Percentiles rank a stretch among this genome's conserved stretches.
Conservation (phyloP, 305 asterid species). For the Fraxinus albicans region DNA sequence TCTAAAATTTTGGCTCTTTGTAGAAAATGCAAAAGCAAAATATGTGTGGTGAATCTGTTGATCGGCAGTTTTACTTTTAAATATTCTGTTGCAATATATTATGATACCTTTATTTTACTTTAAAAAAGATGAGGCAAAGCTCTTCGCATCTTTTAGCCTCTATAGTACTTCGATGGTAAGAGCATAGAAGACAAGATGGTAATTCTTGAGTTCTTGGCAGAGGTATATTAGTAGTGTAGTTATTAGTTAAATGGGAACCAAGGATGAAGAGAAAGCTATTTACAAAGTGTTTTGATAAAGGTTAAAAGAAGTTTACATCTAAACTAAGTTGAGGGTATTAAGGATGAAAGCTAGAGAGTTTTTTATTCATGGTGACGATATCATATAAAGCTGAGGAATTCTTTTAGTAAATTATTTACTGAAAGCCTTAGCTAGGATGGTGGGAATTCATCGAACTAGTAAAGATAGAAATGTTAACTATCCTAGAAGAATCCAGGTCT, state of each 20-base stretch:
- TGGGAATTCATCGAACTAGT: background rate
- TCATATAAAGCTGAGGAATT: background rate
- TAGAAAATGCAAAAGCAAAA: background rate
- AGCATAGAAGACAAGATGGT: background rate
- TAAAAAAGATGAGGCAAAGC: background rate
- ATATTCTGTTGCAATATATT: background rate
- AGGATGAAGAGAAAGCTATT: background rate
- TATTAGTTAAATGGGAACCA: background rate
- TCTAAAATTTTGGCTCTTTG: background rate
- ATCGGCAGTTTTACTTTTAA: background rate
- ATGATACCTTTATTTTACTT: background rate
- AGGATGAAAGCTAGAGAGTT: background rate
- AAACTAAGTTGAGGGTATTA: background rate
- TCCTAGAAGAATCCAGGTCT: background rate
- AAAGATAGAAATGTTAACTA: background rate
- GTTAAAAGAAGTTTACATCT: background rate
- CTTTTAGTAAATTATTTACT: background rate
- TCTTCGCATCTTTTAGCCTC: background rate
- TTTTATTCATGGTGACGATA: background rate
- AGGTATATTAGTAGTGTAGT: background rate
- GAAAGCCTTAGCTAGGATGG: background rate
- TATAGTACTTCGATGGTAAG: background rate
- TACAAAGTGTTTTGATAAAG: background rate
- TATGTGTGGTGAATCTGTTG: constrained; percentile 1
- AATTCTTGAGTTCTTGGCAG: background rate